Base-by-base conservation (phyloP, 2,329 filamentous ascomycete species). In the Fusarium lateritium region DNA sequence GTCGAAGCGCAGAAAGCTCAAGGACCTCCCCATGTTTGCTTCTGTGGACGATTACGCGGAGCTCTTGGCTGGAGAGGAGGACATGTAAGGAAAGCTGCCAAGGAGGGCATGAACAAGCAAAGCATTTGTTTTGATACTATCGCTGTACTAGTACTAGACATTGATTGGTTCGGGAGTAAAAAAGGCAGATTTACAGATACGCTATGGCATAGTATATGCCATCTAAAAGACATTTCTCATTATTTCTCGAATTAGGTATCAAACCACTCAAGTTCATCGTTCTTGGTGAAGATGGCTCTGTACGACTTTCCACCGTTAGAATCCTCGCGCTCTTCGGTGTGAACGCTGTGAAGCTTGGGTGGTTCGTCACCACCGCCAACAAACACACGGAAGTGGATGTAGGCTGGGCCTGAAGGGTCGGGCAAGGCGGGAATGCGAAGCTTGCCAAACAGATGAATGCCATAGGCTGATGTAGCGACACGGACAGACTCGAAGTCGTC, bases 241-340 rank as follows among this genome's bases (percentile, higher is more conserved):
- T 65, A 24, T 42, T 56, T 50, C 28, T 45, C 21, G 22, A 42
- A 38, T 53, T 43, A 74, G 40, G 82, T 83, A 65, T 88, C 84
- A 70, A 88, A 88, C 86, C 86, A 88, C 73, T 86, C 86, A 3
- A 95, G 94, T 63, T 89, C 91, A 85, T 98, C 94, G 78, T 97
- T 97, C 7, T 94, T 94, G 31, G 93, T 93, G 73, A 91, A 94
- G 73, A 98, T 92, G 44, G 95, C 95, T 2, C 94, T 97, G 80
- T 97, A 98, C 74, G 97, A 92, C 81, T 95, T 94, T 79, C 94
- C 89, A 28, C 94, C 95, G 52, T 91, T 89, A n/a, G 93, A 83
- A 7, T 94, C 94, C 86, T 97, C 96, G 86, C 96, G 96, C 83
- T 98, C 97, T 68, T 98, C 83, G 4, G 94, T 94, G 88, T 98